Evolutionary conservation across 2,329 filamentous ascomycete species (phyloP), one percentile per base, ranked within the genome.

Genomic region (Exophiala oligosperma): DNA sequence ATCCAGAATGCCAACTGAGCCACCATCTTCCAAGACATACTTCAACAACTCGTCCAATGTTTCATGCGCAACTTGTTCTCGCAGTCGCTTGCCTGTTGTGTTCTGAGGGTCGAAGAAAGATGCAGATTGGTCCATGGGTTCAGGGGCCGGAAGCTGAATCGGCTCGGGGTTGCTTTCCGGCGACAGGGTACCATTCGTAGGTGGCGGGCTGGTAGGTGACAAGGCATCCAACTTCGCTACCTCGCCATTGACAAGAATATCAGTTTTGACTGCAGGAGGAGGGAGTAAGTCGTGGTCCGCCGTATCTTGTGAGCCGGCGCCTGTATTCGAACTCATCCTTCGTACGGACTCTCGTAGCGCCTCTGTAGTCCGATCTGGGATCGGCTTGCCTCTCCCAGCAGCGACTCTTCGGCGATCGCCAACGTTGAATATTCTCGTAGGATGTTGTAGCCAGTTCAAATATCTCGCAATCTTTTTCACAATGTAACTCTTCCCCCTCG

Each of bases 401-500:
- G 88, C 91, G 51, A 92, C 84, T 67, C 94, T 88, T 68, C 94
- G 84, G 69, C 92, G 84, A 74, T 96, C 93, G 60, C 94, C 94
- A 38, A 99, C 94, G 69, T 99, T 99, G 84, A 99, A 99, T 67
- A 99, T 97, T 66, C 83, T 84, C 11, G 92, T 94, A 69, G 96
- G 91, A 75, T 99, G 93, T 71, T 99, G 94, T 69, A 97, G 86
- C 94, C 94, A 99, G 50, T 95, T 93, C 51, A 99, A 79, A 72
- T 97, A 99, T 61, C 94, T 85, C 59, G 94, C 90, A 63, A 99
- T 84, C 78, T 99, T 99, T 80, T 97, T 97, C 61, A 94, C 97
- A 69, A 99, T 96, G 76, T 99, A 99, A 55, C 92, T 97, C 78
- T 99, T 99, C 71, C 94, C 94, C 69, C 94, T 83, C 8, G 94